Evolutionary conservation across 1,284 basidiomycete genomes (phyloP), one percentile per base, ranked within the genome.

Genomic region (Ustilago shanxiensis): DNA sequence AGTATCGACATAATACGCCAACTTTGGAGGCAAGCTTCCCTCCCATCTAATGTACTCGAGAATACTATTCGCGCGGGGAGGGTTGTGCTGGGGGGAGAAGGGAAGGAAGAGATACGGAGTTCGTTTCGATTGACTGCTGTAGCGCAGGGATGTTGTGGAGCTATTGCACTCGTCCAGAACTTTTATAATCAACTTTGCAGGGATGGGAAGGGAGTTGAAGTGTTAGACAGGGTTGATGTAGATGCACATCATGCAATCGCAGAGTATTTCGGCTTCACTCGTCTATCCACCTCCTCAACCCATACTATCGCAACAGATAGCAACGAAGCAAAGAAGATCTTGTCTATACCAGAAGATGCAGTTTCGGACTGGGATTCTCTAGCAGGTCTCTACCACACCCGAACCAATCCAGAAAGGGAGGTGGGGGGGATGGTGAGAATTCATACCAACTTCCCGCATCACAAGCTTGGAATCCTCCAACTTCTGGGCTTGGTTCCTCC

Each of bases 371-470:
- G 71, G 71, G 71, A 73, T 41, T 20, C 31, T 13, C 39, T 73
- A 1, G 71, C 71, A 8, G 71, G 71, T 1, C 54, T 73, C 0
- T 73, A 73, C 29, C 54, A 47, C 7, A 66, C 69, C 13, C 0
- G 13, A 11, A 35, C 62, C 14, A 8, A 31, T 26, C 13, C 45
- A 2, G 8, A 13, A 5, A n/a, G 61, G 8, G 26, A 26, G 5
- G 50, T 61, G 1, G 20, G 45, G 1, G 61, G 49, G 9, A 13
- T 68, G 26, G 66, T 73, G 6, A 50, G 71, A 20, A 65, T 73
- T 24, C 71, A 73, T 28, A 73, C 66, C 54, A 73, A 68, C 55
- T 73, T 73, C 47, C 71, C 71, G 8, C 71, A 73, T 45, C 71
- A 73, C 59, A 73, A 73, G 22, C 41, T 73, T n/a, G 71, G 71